These are phyloP conservation scores for Microsporum audouinii DNA, from an alignment of 2,329 filamentous ascomycete species.

Conservation along the genomic window DNA sequence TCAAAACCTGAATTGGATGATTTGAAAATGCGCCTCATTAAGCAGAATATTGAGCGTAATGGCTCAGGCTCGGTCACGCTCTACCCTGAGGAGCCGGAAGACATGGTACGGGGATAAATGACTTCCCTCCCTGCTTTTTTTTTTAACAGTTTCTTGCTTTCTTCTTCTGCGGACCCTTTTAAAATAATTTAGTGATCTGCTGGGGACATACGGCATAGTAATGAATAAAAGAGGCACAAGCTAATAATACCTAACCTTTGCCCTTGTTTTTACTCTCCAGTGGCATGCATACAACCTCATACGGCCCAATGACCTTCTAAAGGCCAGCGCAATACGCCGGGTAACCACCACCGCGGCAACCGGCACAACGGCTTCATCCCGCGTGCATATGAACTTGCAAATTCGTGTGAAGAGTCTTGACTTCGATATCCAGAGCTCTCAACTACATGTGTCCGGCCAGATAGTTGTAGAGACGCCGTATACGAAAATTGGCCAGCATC, in stretches of 20 bases:
- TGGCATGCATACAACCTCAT: constrained; percentile 70
- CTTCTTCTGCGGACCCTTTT: neutral
- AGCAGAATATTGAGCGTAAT: constrained; percentile 54
- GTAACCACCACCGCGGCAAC: constrained; percentile 48
- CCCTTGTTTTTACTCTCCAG: constrained; percentile 26
- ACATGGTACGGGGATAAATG: constrained; percentile 46
- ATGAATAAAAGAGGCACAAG: neutral
- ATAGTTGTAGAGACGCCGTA: constrained; percentile 56
- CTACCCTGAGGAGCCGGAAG: constrained; percentile 60
- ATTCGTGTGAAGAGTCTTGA: constrained; percentile 56
- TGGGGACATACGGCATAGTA: neutral
- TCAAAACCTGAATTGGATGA: neutral
- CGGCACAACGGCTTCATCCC: constrained; percentile 51
- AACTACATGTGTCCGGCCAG: constrained; percentile 57
- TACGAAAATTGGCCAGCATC: constrained; percentile 55
- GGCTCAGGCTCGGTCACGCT: constrained; percentile 56
- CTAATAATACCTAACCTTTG: neutral
- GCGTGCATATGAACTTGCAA: constrained; percentile 53
- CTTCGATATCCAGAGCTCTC: constrained; percentile 56
- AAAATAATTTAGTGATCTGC: neutral
- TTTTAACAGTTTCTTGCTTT: neutral
- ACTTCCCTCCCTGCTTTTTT: neutral
- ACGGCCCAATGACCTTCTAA: constrained; percentile 51
- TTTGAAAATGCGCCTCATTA: constrained; percentile 51
- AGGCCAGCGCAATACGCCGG: constrained; percentile 55